phyloP scores from a whole-genome alignment of 805 yeast species.

The Cyberlindnera suaveolens region DNA sequence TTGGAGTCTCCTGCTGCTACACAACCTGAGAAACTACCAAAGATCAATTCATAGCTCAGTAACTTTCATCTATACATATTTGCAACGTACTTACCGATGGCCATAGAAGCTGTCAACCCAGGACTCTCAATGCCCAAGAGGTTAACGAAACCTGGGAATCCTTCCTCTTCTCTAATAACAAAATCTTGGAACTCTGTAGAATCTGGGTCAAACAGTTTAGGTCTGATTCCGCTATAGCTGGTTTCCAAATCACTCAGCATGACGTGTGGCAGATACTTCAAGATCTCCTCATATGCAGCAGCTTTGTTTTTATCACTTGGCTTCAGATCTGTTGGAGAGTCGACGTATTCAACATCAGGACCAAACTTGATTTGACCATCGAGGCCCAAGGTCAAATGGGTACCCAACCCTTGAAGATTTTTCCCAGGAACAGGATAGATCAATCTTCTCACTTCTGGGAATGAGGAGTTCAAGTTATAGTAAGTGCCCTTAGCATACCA shows the following conservation, averaged over 20 bases:
- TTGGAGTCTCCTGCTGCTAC: conserved; percentile 72
- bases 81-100: conserved; percentile 70
- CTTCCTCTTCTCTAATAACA: conserved; percentile 61
- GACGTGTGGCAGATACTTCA: conserved; percentile 58
- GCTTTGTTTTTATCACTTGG: conserved; percentile 44
- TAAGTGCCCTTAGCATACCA: conserved; percentile 85
- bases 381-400: conserved; percentile 78
- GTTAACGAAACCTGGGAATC: conserved; percentile 73
- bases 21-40: conserved; percentile 55
- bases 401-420: conserved; percentile 72
- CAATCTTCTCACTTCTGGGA: conserved; percentile 46
- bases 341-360: conserved; percentile 84
- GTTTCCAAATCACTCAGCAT: conserved; percentile 47
- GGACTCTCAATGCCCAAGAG: conserved; percentile 86
- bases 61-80: conserved; percentile 11
- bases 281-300: conserved; percentile 52
- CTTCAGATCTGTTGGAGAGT: conserved; percentile 37
- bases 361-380: conserved; percentile 81
- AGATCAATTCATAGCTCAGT: conserved; percentile 12
- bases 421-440: conserved; percentile 80
- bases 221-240: conserved; percentile 78
- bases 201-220: conserved; percentile 53
- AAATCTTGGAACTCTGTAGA: conserved; percentile 59
- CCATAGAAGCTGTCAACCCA: conserved; percentile 78
- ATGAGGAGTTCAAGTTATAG: conserved; percentile 46